Percentiles rank a stretch among this genome's conserved stretches.
Conservation (phyloP, 192 early-diverging fungal genomes). For the Phlyctochytrium planicorne region DNA sequence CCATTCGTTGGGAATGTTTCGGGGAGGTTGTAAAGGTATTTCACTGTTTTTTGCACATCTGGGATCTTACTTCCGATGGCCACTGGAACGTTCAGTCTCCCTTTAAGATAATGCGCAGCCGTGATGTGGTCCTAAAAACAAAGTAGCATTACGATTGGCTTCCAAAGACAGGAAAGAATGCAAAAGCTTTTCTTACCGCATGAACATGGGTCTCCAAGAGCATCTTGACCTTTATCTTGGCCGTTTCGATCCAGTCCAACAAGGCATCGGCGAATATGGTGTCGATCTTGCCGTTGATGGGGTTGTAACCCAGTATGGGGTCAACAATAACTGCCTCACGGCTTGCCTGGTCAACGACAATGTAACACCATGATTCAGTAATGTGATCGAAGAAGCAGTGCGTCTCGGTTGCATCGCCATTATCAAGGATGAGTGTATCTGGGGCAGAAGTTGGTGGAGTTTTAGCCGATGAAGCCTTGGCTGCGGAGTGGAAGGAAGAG, state of each 20-base stretch:
- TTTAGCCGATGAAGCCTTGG: no score
- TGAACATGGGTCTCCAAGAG: slow-evolving; percentile 36
- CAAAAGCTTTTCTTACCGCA: slow-evolving; percentile 29
- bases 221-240: slow-evolving; percentile 1
- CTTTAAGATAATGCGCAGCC: slow-evolving; percentile 28
- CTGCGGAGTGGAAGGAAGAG: no score
- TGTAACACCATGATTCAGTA: slow-evolving; percentile 14
- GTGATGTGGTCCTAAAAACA: slow-evolving; percentile 29
- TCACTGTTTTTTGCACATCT: slow-evolving; percentile 23
- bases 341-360: slow-evolving; percentile 17
- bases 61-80: slow-evolving; percentile 20
- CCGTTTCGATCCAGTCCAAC: slow-evolving; percentile 6
- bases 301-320: slow-evolving; percentile 29
- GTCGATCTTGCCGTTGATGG: neutral
- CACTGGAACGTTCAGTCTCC: slow-evolving; percentile 10
- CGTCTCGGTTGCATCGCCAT: neutral
- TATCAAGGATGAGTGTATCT: no score
- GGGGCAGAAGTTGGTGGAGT: no score
- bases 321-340: slow-evolving; percentile 19
- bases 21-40: slow-evolving; percentile 11
- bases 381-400: slow-evolving; percentile 22
- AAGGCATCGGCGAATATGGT: slow-evolving; percentile 20
- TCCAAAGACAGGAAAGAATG: neutral
- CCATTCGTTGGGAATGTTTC: no score
- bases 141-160: no score